Base-by-base conservation (phyloP, 345 rosid genomes). In the Cochlearia excelsa region DNA sequence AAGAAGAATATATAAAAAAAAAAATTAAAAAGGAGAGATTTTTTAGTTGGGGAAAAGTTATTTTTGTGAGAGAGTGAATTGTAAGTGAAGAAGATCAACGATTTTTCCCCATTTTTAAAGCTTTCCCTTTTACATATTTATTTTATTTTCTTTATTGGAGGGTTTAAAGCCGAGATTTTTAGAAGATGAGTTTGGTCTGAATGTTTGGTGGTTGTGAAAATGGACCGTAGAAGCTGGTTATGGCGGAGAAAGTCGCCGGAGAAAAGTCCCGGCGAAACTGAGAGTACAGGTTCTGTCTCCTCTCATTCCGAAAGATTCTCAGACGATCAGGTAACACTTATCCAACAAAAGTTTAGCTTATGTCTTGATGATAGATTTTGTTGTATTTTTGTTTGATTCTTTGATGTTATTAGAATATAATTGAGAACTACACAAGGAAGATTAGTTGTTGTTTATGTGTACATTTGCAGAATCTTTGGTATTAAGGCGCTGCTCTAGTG, bases 241-340 rank as follows among this genome's bases (percentile, higher is more conserved):
- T 84, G 95, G 95, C 77, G 84, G 46, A 74, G 82, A 57, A 83
- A 81, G 66, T 84, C 95, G 2, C 78, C 85, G 1, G 88, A 82
- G 73, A 74, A 77, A 69, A 82, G 88, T 54, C 84, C 86, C 0
- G 88, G 80, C 2, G 84, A 84, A 70, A 80, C 90, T 1, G 90
- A 84, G 72, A 79, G 87, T 46, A 77, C 74, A 2, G 85, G 86
- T 10, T 87, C 95, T 1, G 39, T 82, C 45, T 84, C 90, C 46
- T 84, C 91, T 31, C 70, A 68, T 50, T 84, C 85, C 7, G 95
- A 83, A 61, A 70, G 83, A 70, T 84, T 78, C 74, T 84, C 83
- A 6, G 92, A 80, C 66, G 92, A 87, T 27, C 92, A 84, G 85
- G 91, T 84, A 5, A 44, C 37, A 3, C 5, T 8, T 4, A 33